A percentile compares a stretch with the other conserved stretches of the same genome.
phyloP scores from a whole-genome alignment of 1,139 yeast genomes.

The Taphrina pruni region DNA sequence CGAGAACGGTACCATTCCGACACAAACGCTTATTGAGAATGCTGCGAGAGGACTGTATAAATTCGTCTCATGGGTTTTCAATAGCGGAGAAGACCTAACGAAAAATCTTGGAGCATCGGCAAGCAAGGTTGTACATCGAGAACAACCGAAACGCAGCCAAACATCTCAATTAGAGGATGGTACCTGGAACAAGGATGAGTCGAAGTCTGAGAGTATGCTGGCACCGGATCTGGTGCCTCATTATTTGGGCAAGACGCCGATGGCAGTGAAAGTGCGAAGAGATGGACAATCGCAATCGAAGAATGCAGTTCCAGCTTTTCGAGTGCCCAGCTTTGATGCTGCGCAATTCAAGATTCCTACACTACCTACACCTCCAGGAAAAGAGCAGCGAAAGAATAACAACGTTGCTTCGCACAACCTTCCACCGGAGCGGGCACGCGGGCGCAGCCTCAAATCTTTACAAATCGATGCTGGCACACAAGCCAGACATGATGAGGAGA shows the following conservation, averaged over 20 bases:
- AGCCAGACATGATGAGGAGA: slow-evolving; percentile 27
- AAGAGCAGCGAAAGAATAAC: neutral
- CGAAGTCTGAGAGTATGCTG: slow-evolving; percentile 11
- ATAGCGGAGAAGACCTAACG: slow-evolving; percentile 31
- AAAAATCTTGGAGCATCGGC: slow-evolving; percentile 22
- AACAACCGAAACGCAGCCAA: slow-evolving; percentile 18
- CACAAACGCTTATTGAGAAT: slow-evolving; percentile 20
- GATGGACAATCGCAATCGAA: neutral
- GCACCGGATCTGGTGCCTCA: slow-evolving; percentile 40
- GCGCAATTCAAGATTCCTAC: slow-evolving; percentile 26
- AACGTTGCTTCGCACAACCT: neutral
- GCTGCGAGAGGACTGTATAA: slow-evolving; percentile 25
- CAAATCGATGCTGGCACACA: slow-evolving; percentile 17
- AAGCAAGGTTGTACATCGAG: slow-evolving; percentile 30
- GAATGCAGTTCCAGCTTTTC: slow-evolving; percentile 1
- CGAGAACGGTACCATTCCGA: neutral
- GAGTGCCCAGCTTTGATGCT: slow-evolving; percentile 27
- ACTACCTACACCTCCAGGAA: slow-evolving; percentile 28
- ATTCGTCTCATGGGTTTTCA: slow-evolving; percentile 34
- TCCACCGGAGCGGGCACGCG: slow-evolving; percentile 1
- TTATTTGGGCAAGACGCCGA: slow-evolving; percentile 40
- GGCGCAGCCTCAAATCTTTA: slow-evolving; percentile 10
- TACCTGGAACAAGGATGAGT: slow-evolving; percentile 7
- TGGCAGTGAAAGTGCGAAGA: slow-evolving; percentile 11
- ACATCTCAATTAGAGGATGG: slow-evolving; percentile 34